phyloP scores from a whole-genome alignment of 2,329 filamentous ascomycete species.

The Mycosphaerella sp. region DNA sequence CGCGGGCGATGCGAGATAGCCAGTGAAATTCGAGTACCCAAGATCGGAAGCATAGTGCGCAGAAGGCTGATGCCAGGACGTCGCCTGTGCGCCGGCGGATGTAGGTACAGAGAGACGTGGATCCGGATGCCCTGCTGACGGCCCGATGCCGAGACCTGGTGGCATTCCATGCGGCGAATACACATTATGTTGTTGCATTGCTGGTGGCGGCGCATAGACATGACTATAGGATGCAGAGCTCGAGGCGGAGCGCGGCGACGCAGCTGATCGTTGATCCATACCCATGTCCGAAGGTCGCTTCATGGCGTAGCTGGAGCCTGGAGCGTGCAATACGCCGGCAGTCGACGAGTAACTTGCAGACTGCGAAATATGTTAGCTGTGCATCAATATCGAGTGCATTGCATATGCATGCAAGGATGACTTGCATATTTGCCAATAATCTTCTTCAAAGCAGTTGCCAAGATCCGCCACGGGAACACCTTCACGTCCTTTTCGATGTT shows the following conservation, averaged over 20 bases:
- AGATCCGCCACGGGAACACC: slow-evolving; percentile 93
- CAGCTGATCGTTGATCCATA: slow-evolving; percentile 38
- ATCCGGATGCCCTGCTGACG: slow-evolving; percentile 37
- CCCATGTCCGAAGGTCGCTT: slow-evolving; percentile 44
- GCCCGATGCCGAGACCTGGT: slow-evolving; percentile 31
- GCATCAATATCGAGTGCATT: slow-evolving; percentile 19
- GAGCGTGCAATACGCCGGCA: slow-evolving; percentile 43
- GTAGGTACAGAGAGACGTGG: slow-evolving; percentile 34
- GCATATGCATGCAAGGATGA: slow-evolving; percentile 32
- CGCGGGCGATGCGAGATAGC: slow-evolving; percentile 28
- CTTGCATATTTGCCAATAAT: slow-evolving; percentile 94
- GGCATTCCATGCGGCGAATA: slow-evolving; percentile 24
- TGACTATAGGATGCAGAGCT: slow-evolving; percentile 32
- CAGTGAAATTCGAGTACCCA: slow-evolving; percentile 23
- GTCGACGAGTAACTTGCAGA: slow-evolving; percentile 65
- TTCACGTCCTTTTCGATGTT: slow-evolving; percentile 99
- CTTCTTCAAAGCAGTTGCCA: slow-evolving; percentile 84
- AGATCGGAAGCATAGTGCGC: slow-evolving; percentile 32
- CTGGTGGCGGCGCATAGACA: slow-evolving; percentile 27
- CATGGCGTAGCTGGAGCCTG: slow-evolving; percentile 25
- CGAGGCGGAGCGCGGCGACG: slow-evolving; percentile 30
- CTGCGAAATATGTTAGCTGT: slow-evolving; percentile 40
- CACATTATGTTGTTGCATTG: slow-evolving; percentile 26
- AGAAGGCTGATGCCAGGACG: slow-evolving; percentile 32
- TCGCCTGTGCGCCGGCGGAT: slow-evolving; percentile 27